Percentiles rank a stretch among this genome's conserved stretches.
phyloP scores from a whole-genome alignment of 2,329 filamentous ascomycete genomes.

The Pseudocercospora crystallina region DNA sequence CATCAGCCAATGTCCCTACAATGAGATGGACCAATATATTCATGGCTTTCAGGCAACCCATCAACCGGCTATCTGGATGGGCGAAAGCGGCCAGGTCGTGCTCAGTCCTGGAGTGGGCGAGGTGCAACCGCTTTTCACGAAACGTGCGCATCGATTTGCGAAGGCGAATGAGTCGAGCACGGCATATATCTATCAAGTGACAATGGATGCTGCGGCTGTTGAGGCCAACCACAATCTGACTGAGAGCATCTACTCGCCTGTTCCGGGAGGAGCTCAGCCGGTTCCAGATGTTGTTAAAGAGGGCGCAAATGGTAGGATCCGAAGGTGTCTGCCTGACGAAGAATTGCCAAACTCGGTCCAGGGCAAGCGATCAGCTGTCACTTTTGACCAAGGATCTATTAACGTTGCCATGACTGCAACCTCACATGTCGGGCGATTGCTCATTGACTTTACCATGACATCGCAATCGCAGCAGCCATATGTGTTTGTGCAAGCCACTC shows the following conservation, averaged over 20 bases:
- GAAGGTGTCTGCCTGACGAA: not conserved
- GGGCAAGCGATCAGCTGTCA: not conserved
- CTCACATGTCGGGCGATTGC: slow-evolving; percentile 45
- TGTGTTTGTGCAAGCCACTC: slow-evolving; percentile 47
- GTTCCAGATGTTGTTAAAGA: slow-evolving; percentile 39
- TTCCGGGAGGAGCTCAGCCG: slow-evolving; percentile 43
- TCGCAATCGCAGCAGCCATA: slow-evolving; percentile 33
- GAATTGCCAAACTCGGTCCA: slow-evolving; percentile 19
- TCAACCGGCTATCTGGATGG: slow-evolving; percentile 56
- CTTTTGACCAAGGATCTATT: slow-evolving; percentile 13
- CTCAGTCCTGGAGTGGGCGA: slow-evolving; percentile 42
- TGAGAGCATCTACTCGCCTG: slow-evolving; percentile 37
- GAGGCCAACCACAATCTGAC: slow-evolving; percentile 33
- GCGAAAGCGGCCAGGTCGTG: slow-evolving; percentile 49
- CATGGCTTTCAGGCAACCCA: slow-evolving; percentile 54
- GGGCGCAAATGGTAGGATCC: slow-evolving; percentile 44
- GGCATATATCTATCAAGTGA: slow-evolving; percentile 49
- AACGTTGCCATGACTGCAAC: slow-evolving; percentile 44
- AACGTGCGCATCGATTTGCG: slow-evolving; percentile 43
- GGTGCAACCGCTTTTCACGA: slow-evolving; percentile 39
- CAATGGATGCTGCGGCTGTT: slow-evolving; percentile 39
- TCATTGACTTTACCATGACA: slow-evolving; percentile 38
- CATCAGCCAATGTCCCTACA: slow-evolving; percentile 52
- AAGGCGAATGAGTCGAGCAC: slow-evolving; percentile 48
- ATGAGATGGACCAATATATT: slow-evolving; percentile 44